Conservation (phyloP, 345 rosid species). For the Melaleuca quinquenervia region DNA sequence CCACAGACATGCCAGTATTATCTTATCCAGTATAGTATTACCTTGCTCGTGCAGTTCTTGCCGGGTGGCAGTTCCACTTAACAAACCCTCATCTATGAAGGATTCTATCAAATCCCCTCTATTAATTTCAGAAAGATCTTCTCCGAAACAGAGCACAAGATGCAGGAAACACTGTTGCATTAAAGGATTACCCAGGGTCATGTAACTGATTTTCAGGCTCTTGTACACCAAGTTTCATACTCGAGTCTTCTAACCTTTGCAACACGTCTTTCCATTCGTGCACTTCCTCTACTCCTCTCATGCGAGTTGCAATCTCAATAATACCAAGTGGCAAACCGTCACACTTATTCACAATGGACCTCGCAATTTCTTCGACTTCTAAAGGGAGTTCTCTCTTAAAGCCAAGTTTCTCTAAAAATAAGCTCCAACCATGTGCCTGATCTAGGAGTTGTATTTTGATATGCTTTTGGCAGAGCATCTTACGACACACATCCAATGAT, state of each 20-base stretch:
- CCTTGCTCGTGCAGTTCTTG: neutral
- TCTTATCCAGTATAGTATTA: neutral
- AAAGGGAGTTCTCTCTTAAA: neutral
- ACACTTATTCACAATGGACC: neutral
- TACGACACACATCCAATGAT: neutral
- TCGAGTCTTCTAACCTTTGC: neutral
- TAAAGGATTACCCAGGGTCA: neutral
- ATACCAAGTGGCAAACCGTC: conserved; percentile 14
- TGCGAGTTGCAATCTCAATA: neutral
- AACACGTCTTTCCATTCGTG: conserved; percentile 1
- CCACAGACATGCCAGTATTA: neutral
- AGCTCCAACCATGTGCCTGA: too few species aligned
- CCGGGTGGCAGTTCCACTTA: neutral
- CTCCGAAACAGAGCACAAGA: neutral
- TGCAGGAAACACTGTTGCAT: conserved; percentile 14
- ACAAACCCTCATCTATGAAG: conserved; percentile 7
- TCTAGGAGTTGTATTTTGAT: neutral
- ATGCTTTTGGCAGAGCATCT: neutral
- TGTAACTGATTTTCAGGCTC: conserved; percentile 6
- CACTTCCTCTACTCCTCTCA: conserved; percentile 1
- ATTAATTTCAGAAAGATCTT: neutral
- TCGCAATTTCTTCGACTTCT: neutral
- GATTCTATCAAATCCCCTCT: neutral
- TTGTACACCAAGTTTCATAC: neutral
- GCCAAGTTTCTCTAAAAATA: neutral